Evolutionary conservation across 1,284 basidiomycete species (phyloP).

Genomic region (Ganoderma sinense): DNA sequence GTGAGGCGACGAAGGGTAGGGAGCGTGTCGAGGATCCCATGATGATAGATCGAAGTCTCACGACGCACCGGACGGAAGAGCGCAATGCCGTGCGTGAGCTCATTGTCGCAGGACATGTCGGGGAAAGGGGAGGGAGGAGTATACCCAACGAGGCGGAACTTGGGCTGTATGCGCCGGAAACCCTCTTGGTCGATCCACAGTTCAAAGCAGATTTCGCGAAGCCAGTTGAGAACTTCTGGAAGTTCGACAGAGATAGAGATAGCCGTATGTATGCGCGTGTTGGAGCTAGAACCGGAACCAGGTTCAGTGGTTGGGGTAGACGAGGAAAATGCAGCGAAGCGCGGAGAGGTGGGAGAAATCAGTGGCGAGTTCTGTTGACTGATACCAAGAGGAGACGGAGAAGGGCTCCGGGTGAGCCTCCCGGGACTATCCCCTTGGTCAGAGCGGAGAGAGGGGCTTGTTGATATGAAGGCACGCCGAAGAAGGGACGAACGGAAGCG

Average conservation of each 20-base stretch:
- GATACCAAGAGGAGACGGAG: constrained; percentile 2
- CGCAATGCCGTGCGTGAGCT: constrained; percentile 49
- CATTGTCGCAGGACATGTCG: constrained; percentile 31
- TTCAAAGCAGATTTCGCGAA: constrained; percentile 61
- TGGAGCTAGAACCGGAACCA: constrained; percentile 18
- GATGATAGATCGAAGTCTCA: constrained; percentile 72
- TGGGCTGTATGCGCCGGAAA: constrained; percentile 65
- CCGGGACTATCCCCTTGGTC: background rate
- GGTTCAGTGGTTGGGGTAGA: constrained; percentile 3
- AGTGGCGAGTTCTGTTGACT: background rate
- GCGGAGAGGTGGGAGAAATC: constrained; percentile 1
- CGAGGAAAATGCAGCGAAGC: constrained; percentile 5
- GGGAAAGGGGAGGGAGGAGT: constrained; percentile 36
- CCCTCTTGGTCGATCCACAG: constrained; percentile 85
- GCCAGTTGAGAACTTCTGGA: constrained; percentile 55
- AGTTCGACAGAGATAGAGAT: constrained; percentile 32
- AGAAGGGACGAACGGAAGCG: constrained; percentile 26
- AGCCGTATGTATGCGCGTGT: background rate
- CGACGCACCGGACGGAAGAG: constrained; percentile 70
- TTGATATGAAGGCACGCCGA: constrained; percentile 13
- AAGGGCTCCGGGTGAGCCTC: constrained; percentile 1
- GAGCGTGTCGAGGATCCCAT: constrained; percentile 70
- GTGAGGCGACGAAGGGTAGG: constrained; percentile 74
- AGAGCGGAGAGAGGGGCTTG: constrained; percentile 16
- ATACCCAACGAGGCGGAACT: constrained; percentile 65